phyloP scores from a whole-genome alignment of 345 rosid genomes.

The Linum tenue region DNA sequence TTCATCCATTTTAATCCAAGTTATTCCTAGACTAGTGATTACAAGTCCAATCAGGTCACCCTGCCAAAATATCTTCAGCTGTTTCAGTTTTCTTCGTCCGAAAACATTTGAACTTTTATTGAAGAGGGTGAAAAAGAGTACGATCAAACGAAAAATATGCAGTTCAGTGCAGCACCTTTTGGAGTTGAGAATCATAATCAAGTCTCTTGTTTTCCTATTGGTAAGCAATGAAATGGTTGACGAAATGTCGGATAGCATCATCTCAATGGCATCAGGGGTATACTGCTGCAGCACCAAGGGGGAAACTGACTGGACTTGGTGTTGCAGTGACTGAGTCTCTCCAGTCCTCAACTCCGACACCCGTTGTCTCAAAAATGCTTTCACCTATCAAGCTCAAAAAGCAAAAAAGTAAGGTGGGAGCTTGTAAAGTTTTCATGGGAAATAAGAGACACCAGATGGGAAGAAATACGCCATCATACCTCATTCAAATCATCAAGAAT shows the following conservation, averaged over 20 bases:
- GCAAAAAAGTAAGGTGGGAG: not conserved
- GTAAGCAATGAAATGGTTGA: constrained; percentile 66
- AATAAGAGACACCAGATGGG: not conserved
- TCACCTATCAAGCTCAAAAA: constrained; percentile 38
- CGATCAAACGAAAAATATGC: no score
- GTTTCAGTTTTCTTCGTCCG: no score
- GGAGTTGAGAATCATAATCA: constrained; percentile 92
- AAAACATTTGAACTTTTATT: no score
- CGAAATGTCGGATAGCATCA: constrained; percentile 56
- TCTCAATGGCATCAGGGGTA: constrained; percentile 63
- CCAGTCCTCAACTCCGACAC: constrained; percentile 58
- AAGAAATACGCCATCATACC: constrained; percentile 31
- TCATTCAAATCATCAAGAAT: constrained; percentile 87
- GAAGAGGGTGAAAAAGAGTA: no score
- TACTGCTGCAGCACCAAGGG: constrained; percentile 88
- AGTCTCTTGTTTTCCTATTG: constrained; percentile 69
- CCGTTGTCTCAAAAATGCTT: constrained; percentile 77
- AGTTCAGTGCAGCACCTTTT: constrained; percentile 40
- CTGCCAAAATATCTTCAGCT: no score
- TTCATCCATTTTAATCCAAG: no score
- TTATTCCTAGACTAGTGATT: no score
- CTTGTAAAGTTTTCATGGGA: no score
- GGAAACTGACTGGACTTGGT: constrained; percentile 87
- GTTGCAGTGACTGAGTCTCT: constrained; percentile 78
- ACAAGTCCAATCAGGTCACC: no score